Base-by-base conservation (phyloP, 352 stramenopile species). In the Blastocystis hominis region DNA sequence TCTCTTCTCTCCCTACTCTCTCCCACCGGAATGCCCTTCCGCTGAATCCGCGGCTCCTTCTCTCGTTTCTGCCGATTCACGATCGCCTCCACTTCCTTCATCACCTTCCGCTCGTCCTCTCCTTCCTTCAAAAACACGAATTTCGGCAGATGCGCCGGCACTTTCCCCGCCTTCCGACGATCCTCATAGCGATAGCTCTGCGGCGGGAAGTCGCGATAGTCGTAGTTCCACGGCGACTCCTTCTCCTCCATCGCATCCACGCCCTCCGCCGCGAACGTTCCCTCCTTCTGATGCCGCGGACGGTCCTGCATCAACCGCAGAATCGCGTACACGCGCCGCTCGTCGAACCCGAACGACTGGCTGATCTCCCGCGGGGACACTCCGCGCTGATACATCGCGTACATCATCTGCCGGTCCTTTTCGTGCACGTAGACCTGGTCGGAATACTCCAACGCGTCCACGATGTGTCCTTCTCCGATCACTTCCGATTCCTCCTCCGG, bases 391-490 rank as follows among this genome's bases (percentile, higher is more conserved):
- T 76, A 76, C 64, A 76, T 54, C n/a, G 36, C 36, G 36, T 55
- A 53, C 7, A 76, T 76, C 38, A 76, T 56, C 36, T 50, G 7
- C 15, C 64, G 64, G 47, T 76, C 64, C 64, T 53, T 76, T 40
- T 76, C 64, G 47, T 76, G 64, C 40, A 76, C 64, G 9, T 76
- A 76, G 3, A 76, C 64, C 38, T 76, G 64, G n/a, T 50, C 64
- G 17, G 64, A 50, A 50, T 76, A 53, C 64, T 76, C 64, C 36
- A 76, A 17, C 38, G 64, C 64, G 47, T 76, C 64, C 47, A 76
- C 64, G 3, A 55, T 4, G 36, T 76, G 64, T 9, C 42, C 62
- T 6, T 20, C 15, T 15, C 42, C 36, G 3, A 34, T 13, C 6
- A 34, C 34, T 3, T 54, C 2, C n/a, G 17, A 34, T 1, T 4